Evolutionary conservation across 441 rosid species (phyloP), one percentile per base, ranked within the genome.

Genomic region (Populus hybrid): DNA sequence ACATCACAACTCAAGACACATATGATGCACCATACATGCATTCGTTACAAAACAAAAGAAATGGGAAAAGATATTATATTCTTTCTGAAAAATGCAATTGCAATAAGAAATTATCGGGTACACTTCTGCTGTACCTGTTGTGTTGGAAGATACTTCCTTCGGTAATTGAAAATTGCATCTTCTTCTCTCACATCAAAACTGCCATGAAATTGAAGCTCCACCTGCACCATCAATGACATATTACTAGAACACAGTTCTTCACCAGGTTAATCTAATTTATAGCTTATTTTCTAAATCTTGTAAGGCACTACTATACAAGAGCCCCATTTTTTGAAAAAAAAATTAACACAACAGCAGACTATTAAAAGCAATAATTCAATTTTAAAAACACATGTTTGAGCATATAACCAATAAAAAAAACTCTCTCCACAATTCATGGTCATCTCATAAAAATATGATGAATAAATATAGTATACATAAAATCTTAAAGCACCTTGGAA

Each of bases 81-180:
- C 57, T 46, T 46, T 46, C 18, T 70, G 72, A 73, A 63, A 57
- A 72, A 21, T 70, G 70, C 26, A 46, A 72, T 57, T 72, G 72
- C 64, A 59, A 73, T 64, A 53, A 76, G 35, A 80, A 81, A 80
- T 53, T 68, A 68, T 70, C 72, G 67, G 76, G 81, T n/a, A 57
- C 57, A 71, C 6, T 63, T 71, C 63, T 46, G 35, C 71, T 73
- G 65, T 85, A 95, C 99, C 99, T 95, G 97, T 75, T 89, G 94
- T 61, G 99, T 93, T 63, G 98, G 99, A 80, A 95, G 92, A 89
- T 95, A 95, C 86, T 95, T 94, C 83, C 97, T 92, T 65, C 97
- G 87, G 79, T 91, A 95, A 84, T 95, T 93, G 82, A 95, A 95
- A 82, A 94, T 94, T 28, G 91, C 90, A 80, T 92, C 97, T 70